A percentile compares a stretch with the other conserved stretches of the same genome.
Conservation (phyloP, 2,329 filamentous ascomycete genomes). For the Ilyonectria mors-panacis region DNA sequence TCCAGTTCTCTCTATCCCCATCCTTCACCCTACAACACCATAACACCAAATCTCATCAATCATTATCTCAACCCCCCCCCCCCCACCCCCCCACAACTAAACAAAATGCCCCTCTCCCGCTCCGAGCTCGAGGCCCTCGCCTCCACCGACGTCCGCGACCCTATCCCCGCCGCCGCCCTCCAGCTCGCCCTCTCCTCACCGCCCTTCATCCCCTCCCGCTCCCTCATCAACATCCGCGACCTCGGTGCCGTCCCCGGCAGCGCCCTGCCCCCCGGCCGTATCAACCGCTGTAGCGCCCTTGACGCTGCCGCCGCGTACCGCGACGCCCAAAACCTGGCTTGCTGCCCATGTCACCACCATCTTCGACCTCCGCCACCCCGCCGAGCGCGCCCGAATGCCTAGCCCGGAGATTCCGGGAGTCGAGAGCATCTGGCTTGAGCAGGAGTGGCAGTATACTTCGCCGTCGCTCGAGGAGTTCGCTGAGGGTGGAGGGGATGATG, state of each 20-base stretch:
- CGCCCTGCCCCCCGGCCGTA: slow-evolving; percentile 57
- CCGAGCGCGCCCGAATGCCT: slow-evolving; percentile 59
- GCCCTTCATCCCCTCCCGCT: slow-evolving; percentile 63
- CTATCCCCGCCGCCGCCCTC: slow-evolving; percentile 57
- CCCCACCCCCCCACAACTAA: too few relatives aligned
- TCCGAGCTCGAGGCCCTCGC: slow-evolving; percentile 55
- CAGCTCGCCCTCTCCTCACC: slow-evolving; percentile 55
- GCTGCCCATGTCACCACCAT: slow-evolving; percentile 58
- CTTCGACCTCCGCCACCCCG: slow-evolving; percentile 66
- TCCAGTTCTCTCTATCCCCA: too few relatives aligned
- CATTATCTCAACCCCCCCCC: too few relatives aligned
- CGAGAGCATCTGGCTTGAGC: slow-evolving; percentile 62
- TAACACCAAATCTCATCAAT: too few relatives aligned
- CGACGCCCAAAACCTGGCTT: slow-evolving; percentile 54
- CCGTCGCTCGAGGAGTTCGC: slow-evolving; percentile 60
- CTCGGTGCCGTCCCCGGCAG: slow-evolving; percentile 61
- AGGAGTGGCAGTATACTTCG: slow-evolving; percentile 52
- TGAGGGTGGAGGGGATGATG: slow-evolving; percentile 60
- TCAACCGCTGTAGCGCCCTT: slow-evolving; percentile 65
- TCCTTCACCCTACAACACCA: too few relatives aligned
- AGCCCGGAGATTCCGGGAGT: slow-evolving; percentile 61
- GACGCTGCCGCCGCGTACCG: slow-evolving; percentile 49
- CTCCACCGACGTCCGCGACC: slow-evolving; percentile 57
- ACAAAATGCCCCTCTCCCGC: slow-evolving; percentile 46
- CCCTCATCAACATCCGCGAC: slow-evolving; percentile 68